These are phyloP conservation scores for Kluyveromyces sp. DNA, from an alignment of 1,139 yeast genomes.

Conservation along the genomic window DNA sequence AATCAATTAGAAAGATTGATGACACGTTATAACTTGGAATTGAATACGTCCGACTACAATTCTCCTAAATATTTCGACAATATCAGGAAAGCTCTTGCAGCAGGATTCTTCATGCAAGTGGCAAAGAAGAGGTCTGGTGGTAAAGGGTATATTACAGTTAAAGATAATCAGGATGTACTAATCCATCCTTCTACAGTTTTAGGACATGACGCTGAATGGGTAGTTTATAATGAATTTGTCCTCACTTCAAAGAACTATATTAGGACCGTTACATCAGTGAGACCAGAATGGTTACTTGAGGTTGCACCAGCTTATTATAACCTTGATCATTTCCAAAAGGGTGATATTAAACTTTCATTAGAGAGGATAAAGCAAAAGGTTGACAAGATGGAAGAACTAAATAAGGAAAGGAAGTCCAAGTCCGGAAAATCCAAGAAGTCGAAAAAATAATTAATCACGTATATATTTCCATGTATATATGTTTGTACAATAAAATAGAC, in stretches of 20 bases:
- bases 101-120: constrained; percentile 98
- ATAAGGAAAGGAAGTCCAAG: constrained; percentile 27
- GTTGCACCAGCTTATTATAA: constrained; percentile 82
- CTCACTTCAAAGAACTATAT: constrained; percentile 88
- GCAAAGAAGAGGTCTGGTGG: constrained; percentile 78
- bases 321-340: constrained; percentile 64
- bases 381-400: constrained; percentile 36
- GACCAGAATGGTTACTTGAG: constrained; percentile 82
- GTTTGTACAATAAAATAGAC: too few relatives aligned
- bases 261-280: constrained; percentile 85
- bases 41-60: constrained; percentile 63
- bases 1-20: constrained; percentile 74
- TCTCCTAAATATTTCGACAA: constrained; percentile 62
- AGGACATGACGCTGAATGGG: constrained; percentile 84
- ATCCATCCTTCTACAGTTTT: constrained; percentile 83
- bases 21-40: constrained; percentile 70
- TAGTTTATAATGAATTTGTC: constrained; percentile 90
- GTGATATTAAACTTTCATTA: constrained; percentile 74
- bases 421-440: constrained; percentile 20
- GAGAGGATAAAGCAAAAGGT: constrained; percentile 56
- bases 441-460: not conserved
- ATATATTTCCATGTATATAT: not conserved
- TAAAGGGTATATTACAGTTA: constrained; percentile 76
- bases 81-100: constrained; percentile 75
- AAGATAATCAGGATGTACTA: constrained; percentile 92